Evolutionary conservation across 805 yeast genomes (phyloP).

Genomic region (Lipomyces starkeyi): DNA sequence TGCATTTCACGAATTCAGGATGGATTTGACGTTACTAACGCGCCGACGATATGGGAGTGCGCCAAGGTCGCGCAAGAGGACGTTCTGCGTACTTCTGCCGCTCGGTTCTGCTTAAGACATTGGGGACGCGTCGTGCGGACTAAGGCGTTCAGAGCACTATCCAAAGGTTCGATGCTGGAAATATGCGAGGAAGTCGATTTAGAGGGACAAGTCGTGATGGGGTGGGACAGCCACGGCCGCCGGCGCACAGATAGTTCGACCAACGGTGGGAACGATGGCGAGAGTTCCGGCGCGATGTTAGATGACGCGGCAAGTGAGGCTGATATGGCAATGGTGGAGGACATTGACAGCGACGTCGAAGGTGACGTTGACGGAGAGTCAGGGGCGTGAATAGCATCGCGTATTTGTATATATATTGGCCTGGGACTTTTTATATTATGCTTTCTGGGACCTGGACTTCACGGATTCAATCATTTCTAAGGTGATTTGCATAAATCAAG

Average conservation of each 20-base stretch:
- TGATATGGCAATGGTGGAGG: conserved; percentile 8
- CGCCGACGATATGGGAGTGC: conserved; percentile 40
- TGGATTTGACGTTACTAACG: conserved; percentile 32
- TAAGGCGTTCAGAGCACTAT: conserved; percentile 33
- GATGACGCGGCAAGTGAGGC: conserved; percentile 1
- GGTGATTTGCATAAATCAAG: neutral
- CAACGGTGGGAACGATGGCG: neutral
- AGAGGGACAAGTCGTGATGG: conserved; percentile 21
- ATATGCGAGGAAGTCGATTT: conserved; percentile 41
- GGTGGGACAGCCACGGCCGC: neutral
- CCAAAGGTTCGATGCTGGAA: conserved; percentile 35
- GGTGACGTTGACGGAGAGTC: neutral
- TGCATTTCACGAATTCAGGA: conserved; percentile 39
- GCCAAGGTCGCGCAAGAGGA: conserved; percentile 40
- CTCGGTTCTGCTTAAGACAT: conserved; percentile 38
- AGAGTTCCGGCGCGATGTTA: conserved; percentile 1
- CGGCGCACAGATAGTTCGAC: neutral
- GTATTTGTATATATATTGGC: neutral
- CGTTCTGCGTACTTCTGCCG: conserved; percentile 37
- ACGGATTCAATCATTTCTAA: neutral
- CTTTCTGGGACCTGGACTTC: neutral
- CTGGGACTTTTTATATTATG: neutral
- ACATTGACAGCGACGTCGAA: conserved; percentile 3
- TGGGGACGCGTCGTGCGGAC: conserved; percentile 44
- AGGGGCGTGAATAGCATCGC: neutral